A percentile compares a stretch with the other conserved stretches of the same genome.
Conservation (phyloP, 1,284 basidiomycete species). For the Tilletia setariae region DNA sequence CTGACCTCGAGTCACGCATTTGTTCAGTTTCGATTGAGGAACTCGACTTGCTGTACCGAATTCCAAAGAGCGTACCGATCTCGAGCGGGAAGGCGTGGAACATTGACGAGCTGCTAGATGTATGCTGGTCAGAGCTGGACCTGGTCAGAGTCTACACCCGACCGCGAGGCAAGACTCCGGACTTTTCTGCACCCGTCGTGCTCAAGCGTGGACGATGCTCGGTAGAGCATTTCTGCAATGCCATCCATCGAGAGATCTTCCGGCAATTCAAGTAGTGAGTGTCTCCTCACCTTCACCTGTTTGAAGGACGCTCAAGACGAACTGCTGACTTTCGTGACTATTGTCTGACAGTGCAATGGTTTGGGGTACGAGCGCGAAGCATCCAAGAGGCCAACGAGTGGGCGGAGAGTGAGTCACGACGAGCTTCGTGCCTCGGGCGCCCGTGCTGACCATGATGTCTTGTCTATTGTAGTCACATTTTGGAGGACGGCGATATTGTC, state of each 20-base stretch:
- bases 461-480: slow-evolving; percentile 11
- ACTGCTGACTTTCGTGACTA: neutral
- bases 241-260: slow-evolving; percentile 85
- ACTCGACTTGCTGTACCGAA: slow-evolving; percentile 83
- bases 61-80: slow-evolving; percentile 91
- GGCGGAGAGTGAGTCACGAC: slow-evolving; percentile 57
- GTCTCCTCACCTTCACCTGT: too few relatives aligned
- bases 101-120: slow-evolving; percentile 85
- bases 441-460: neutral
- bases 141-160: slow-evolving; percentile 74
- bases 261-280: slow-evolving; percentile 75
- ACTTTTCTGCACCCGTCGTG: slow-evolving; percentile 70
- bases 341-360: slow-evolving; percentile 68
- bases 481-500: slow-evolving; percentile 24
- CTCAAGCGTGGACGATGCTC: slow-evolving; percentile 63
- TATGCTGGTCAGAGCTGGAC: slow-evolving; percentile 53
- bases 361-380: slow-evolving; percentile 92
- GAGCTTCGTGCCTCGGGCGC: neutral
- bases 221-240: slow-evolving; percentile 78
- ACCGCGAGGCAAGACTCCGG: slow-evolving; percentile 83
- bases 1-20: neutral
- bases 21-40: slow-evolving; percentile 82
- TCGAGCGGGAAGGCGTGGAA: slow-evolving; percentile 93
- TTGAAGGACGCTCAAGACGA: neutral
- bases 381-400: slow-evolving; percentile 91